phyloP scores from a whole-genome alignment of 2,329 filamentous ascomycete genomes.

The Cytospora schulzeri region DNA sequence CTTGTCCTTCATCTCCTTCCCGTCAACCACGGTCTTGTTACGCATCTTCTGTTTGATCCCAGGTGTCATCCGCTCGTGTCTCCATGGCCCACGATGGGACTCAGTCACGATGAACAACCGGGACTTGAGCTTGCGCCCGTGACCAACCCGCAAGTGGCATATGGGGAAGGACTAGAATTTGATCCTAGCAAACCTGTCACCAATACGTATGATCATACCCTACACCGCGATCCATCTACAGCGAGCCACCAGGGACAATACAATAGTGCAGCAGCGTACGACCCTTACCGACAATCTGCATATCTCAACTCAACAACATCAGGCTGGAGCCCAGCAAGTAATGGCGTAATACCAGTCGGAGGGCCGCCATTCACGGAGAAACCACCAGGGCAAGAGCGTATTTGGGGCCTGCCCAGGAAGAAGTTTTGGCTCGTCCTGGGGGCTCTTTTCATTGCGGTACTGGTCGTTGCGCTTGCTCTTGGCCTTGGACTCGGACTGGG shows the following conservation, averaged over 20 bases:
- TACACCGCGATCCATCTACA: background rate
- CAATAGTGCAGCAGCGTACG: background rate
- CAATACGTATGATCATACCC: background rate
- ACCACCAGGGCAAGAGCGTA: background rate
- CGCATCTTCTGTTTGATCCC: background rate
- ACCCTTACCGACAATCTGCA: background rate
- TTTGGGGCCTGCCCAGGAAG: slow-evolving; percentile 4
- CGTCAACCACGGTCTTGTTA: background rate
- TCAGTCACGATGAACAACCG: slow-evolving; percentile 5
- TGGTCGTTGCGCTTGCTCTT: slow-evolving; percentile 11
- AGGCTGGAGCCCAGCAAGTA: slow-evolving; percentile 5
- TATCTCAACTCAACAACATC: background rate
- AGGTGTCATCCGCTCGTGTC: background rate
- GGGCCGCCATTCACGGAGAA: background rate
- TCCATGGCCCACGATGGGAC: background rate
- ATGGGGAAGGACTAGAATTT: slow-evolving; percentile 3
- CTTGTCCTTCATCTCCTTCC: background rate
- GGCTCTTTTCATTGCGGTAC: background rate
- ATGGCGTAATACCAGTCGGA: background rate
- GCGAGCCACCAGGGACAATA: background rate
- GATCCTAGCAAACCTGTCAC: background rate
- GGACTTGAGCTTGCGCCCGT: slow-evolving; percentile 11
- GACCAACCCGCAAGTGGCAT: background rate
- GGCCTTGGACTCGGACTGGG: slow-evolving; percentile 12
- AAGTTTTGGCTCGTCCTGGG: background rate